Evolutionary conservation across 495 filamentous ascomycete genomes (phyloP), one percentile per base, ranked within the genome.

Genomic region (Sordaria brevicollis): DNA sequence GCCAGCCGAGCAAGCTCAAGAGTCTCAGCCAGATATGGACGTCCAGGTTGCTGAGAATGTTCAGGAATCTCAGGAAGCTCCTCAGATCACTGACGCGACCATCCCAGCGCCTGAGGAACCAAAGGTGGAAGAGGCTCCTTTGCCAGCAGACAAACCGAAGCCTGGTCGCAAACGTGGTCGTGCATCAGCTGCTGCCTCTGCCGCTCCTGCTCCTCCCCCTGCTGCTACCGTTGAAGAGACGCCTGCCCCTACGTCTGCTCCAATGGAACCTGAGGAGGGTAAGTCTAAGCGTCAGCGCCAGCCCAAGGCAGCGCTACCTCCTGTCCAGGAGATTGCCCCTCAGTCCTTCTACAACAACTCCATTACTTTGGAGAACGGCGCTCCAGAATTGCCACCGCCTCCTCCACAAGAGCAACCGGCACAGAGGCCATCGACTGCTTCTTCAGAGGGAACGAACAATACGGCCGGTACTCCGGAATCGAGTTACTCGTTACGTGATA

Each of bases 401-500:
- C 67, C 66, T 36, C 69, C 73, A 66, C 71, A 75, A 17, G 68
- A 74, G n/a, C 71, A 75, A 17, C 68, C 73, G 1, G 79, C 77
- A 65, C 76, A 78, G 17, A 74, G 79, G 38, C 80, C 80, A 1
- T 77, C 75, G 3, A 80, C 79, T 0, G 75, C 80, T 0, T 75
- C 74, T 0, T 81, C 79, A 0, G 73, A 74, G 9, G 72, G 54
- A 1, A 76, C 75, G 1, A 65, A 68, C 6, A 71, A 76, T 39
- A 81, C 76, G 7, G 72, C 69, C 3, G 76, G 77, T 41, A 79
- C 78, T 2, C 68, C 38, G 29, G 79, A 79, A 70, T 77, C 80
- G 7, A 39, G 75, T 0, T 81, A 81, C 67, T 79, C 78, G 1
- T 73, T 81, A 29, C 79, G 80, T 13, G 78, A 79, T 19, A 80